phyloP scores from a whole-genome alignment of 148 eudicot genomes.

The Camellia lanceoleosa region DNA sequence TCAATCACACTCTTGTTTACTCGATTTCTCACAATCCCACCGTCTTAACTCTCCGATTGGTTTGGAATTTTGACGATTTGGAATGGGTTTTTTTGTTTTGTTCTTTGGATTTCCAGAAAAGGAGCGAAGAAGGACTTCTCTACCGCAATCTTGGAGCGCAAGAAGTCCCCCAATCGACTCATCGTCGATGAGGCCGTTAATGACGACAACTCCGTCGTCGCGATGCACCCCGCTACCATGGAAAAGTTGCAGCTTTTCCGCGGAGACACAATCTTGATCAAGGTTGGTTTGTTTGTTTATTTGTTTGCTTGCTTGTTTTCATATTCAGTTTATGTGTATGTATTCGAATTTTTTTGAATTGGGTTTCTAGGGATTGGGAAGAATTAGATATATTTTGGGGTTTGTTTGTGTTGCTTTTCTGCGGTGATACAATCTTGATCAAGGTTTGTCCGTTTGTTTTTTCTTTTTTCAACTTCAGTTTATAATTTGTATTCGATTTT shows the following conservation, averaged over 20 bases:
- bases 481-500: background rate
- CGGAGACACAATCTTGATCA: conserved; percentile 22
- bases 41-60: background rate
- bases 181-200: conserved; percentile 30
- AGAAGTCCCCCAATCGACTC: conserved; percentile 26
- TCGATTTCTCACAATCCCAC: background rate
- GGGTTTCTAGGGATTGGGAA: background rate
- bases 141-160: conserved; percentile 23
- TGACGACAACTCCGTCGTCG: conserved; percentile 31
- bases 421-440: too few species aligned
- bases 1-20: background rate
- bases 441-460: too few species aligned
- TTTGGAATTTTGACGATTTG: background rate
- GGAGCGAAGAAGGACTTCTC: conserved; percentile 21
- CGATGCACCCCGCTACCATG: conserved; percentile 28
- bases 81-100: background rate
- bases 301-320: background rate
- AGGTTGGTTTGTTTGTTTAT: conserved; percentile 4
- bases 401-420: background rate
- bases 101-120: conserved; percentile 7
- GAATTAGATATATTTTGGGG: background rate
- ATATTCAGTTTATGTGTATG: background rate
- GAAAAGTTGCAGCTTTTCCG: conserved; percentile 29
- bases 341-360: background rate
- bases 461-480: too few species aligned